Evolutionary conservation across 768 basidiomycete genomes (phyloP), one percentile per base, ranked within the genome.

Genomic region (Chlorophyllum brunneum): DNA sequence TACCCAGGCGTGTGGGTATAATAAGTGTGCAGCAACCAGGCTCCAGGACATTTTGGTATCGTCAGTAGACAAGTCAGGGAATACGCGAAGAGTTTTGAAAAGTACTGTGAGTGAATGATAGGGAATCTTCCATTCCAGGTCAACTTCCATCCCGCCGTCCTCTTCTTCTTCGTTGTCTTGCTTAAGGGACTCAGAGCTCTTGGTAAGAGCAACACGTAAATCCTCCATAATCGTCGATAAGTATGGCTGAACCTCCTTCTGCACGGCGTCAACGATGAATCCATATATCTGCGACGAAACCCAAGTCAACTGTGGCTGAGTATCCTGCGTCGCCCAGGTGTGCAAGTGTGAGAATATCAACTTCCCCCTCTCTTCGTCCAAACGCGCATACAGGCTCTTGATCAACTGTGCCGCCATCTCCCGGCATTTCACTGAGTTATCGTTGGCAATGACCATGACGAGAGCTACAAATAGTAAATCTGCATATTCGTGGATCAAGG

Each of bases 1-100:
- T 0, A 97, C 93, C 95, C 95, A 98, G 3, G 91, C 81, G 65
- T 99, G 97, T 4, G 95, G 94, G 70, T 86, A 98, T 2, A 88
- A 73, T 2, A 98, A 79, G 59, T 88, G 84, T 0, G 71, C 59
- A 20, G 81, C 71, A 36, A 97, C 74, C 1, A 73, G 62, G 8
- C 68, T 59, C 93, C 94, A 95, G 1, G 75, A 64, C 0, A 90
- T 70, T 51, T 66, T 71, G 36, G 73, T 74, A 7, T 72, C 68
- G 31, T 78, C 66, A 1, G 63, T 69, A 3, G 73, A 70, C 38
- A 75, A 61, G 44, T 77, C 73, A 3, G 86, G 80, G 55, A 80
- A 77, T 16, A 81, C 70, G 24, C 73, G 77, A 29, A 88, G 65
- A 29, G 83, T 63, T 63, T 92, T 94, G 45, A 72, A 67, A 22